Conservation (phyloP, 495 filamentous ascomycete genomes). For the Pseudoneurospora amorphoporcata region DNA sequence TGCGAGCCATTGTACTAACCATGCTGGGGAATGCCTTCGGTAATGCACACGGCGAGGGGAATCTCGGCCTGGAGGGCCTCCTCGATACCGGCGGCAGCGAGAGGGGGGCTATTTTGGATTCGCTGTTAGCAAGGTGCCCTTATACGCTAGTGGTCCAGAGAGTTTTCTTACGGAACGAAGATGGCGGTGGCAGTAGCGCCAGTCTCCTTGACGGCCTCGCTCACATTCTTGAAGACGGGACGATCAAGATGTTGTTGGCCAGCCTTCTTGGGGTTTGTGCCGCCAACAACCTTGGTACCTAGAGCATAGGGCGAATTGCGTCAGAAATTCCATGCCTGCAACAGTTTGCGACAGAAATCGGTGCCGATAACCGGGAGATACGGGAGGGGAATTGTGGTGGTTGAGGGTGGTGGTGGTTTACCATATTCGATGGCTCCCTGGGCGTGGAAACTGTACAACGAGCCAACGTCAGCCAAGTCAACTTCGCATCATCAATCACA, state of each 20-base stretch:
- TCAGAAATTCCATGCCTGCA: constrained; percentile 7
- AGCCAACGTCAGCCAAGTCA: constrained; percentile 32
- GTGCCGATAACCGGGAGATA: background rate
- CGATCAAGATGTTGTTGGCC: constrained; percentile 79
- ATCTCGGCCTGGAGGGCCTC: constrained; percentile 92
- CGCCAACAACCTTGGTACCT: constrained; percentile 96
- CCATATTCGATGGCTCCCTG: constrained; percentile 97
- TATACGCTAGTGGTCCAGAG: background rate
- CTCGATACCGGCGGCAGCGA: constrained; percentile 92
- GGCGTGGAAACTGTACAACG: constrained; percentile 72
- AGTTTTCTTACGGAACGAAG: constrained; percentile 75
- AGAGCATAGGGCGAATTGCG: background rate
- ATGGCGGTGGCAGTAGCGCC: constrained; percentile 88
- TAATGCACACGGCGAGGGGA: constrained; percentile 91
- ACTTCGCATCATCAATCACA: background rate
- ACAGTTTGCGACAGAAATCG: background rate
- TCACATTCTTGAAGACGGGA: constrained; percentile 86
- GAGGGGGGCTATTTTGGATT: constrained; percentile 53
- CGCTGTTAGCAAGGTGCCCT: constrained; percentile 1
- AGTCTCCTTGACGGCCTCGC: constrained; percentile 82
- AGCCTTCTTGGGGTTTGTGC: constrained; percentile 98
- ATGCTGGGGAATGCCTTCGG: constrained; percentile 96
- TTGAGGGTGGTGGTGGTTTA: constrained; percentile 30
- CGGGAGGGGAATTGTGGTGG: background rate
- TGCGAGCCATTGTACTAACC: constrained; percentile 39